phyloP scores from a whole-genome alignment of 768 basidiomycete species.

The Lentinula aciculospora region DNA sequence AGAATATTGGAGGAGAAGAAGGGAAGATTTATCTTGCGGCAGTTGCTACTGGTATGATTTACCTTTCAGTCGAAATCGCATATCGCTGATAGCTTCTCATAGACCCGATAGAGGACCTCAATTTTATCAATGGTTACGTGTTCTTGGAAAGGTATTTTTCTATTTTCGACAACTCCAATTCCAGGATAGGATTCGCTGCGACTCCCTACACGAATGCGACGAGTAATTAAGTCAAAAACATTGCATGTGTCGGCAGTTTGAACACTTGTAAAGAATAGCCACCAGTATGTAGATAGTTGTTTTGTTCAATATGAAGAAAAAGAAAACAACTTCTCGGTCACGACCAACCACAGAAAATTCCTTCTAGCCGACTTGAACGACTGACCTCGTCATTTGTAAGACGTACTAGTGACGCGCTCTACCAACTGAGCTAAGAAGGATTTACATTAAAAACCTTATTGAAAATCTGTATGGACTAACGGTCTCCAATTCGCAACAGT shows the following conservation, averaged over 20 bases:
- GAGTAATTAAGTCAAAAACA: neutral
- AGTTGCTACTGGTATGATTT: conserved; percentile 28
- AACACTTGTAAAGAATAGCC: neutral
- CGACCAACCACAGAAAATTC: too few species aligned
- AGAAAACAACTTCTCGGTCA: too few species aligned
- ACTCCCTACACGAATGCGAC: neutral
- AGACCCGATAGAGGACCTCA: conserved; percentile 28
- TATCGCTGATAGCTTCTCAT: neutral
- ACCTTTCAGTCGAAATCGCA: neutral
- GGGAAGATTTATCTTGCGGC: conserved; percentile 28
- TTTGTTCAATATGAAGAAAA: too few species aligned
- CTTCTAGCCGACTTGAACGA: neutral
- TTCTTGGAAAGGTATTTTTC: conserved; percentile 40
- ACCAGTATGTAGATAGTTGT: too few species aligned
- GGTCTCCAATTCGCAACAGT: too few species aligned
- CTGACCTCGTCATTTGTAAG: neutral
- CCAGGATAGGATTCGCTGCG: neutral
- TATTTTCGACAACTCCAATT: conserved; percentile 54
- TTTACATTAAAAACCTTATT: neutral
- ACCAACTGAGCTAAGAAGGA: conserved; percentile 15
- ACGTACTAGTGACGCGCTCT: conserved; percentile 13
- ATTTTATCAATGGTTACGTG: conserved; percentile 35
- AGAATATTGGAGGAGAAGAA: conserved; percentile 24
- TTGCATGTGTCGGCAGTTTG: neutral
- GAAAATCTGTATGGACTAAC: too few species aligned